phyloP scores from a whole-genome alignment of 345 rosid species.

The Schrenkiella parvula region DNA sequence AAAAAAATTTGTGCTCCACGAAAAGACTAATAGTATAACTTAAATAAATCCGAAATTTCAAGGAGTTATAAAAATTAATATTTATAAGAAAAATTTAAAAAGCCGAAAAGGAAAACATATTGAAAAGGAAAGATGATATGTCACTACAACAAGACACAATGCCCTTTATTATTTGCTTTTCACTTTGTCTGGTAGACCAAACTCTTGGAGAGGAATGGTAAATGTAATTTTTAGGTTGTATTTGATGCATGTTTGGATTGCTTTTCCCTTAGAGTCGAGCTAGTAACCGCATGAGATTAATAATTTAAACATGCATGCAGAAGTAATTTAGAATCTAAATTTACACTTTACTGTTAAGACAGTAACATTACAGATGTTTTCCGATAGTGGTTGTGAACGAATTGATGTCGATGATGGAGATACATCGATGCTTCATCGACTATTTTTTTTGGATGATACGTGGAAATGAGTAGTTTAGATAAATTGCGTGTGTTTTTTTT shows the following conservation, averaged over 20 bases:
- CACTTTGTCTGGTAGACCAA: slow-evolving; percentile 26
- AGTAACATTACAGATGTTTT: too few species aligned
- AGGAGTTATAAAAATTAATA: background rate
- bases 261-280: too few species aligned
- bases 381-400: too few species aligned
- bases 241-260: background rate
- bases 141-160: slow-evolving; percentile 27
- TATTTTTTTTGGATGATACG: too few species aligned
- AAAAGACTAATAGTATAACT: slow-evolving; percentile 21
- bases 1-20: slow-evolving; percentile 23
- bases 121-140: slow-evolving; percentile 33
- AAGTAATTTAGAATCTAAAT: too few species aligned
- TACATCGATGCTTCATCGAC: too few species aligned
- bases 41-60: background rate
- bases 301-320: too few species aligned
- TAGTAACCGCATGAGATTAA: too few species aligned
- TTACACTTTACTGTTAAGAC: too few species aligned
- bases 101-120: slow-evolving; percentile 23
- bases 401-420: too few species aligned
- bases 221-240: background rate
- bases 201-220: slow-evolving; percentile 8
- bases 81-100: background rate
- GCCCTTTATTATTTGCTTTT: slow-evolving; percentile 29
- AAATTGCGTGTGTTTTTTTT: too few species aligned
- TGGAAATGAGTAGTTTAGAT: too few species aligned